phyloP scores from a whole-genome alignment of 1,284 basidiomycete species.

The Naganishia liquefaciens region DNA sequence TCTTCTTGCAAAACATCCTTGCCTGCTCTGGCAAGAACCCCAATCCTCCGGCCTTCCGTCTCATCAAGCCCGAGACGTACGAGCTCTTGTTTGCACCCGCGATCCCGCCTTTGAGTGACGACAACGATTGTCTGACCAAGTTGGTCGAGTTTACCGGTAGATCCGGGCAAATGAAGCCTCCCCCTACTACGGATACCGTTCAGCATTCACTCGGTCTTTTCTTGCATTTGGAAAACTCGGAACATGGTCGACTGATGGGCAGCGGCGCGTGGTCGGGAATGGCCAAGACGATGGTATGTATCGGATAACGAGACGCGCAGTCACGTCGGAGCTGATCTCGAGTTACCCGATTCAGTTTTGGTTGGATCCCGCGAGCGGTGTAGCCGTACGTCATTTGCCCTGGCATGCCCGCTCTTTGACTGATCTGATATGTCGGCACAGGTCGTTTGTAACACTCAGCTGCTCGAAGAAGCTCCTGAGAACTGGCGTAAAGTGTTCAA shows the following conservation, averaged over 20 bases:
- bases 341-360: constrained; percentile 34
- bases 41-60: constrained; percentile 26
- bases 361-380: constrained; percentile 41
- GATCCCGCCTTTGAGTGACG: constrained; percentile 29
- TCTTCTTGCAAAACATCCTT: constrained; percentile 42
- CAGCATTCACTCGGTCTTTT: constrained; percentile 29
- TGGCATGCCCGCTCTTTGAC: not conserved
- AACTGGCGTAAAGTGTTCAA: constrained; percentile 37
- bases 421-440: constrained; percentile 27
- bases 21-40: constrained; percentile 34
- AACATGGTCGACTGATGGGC: constrained; percentile 36
- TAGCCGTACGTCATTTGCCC: constrained; percentile 36
- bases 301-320: not conserved
- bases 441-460: constrained; percentile 37
- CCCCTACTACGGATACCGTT: constrained; percentile 28
- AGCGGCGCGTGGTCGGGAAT: constrained; percentile 42
- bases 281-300: constrained; percentile 37
- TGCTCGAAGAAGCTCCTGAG: constrained; percentile 38
- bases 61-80: constrained; percentile 36
- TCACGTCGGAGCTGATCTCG: not conserved
- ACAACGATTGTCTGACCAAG: constrained; percentile 29
- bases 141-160: constrained; percentile 21
- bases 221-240: constrained; percentile 15
- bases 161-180: constrained; percentile 8
- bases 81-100: constrained; percentile 38